Evolutionary conservation across 164 flowering plant species (phyloP), one percentile per base, ranked within the genome.

Genomic region (Sextonia rubra): DNA sequence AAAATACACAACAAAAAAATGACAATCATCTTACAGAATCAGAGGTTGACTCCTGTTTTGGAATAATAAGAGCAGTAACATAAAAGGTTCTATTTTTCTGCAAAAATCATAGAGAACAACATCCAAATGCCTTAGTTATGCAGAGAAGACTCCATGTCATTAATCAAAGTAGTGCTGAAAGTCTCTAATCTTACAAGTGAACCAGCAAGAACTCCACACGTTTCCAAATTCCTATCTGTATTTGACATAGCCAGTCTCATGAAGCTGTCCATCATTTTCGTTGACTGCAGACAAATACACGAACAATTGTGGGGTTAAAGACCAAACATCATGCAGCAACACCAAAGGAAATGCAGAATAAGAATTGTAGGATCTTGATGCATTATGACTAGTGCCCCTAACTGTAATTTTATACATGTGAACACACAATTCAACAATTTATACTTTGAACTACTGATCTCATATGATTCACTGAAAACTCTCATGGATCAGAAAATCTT

Each of bases 161-260:
- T 49, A 24, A 7, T 17, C 52, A 44, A n/a, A 26, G 70, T 52
- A 52, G n/a, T 52, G 58, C 58, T 68, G 29, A 68, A 15, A 12
- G 0, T 22, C 12, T 17, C 25, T 69, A 47, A 26, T 82, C 97
- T 84, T 83, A 95, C 99, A 73, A 95, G 97, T 78, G 86, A 86
- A 73, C 99, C 99, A 1, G 97, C 98, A 78, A 95, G 97, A 69
- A 95, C 80, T 29, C 99, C 99, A 82, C 99, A 95, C 27, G 98
- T 95, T 83, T 95, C 99, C 68, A 95, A 81, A 78, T 95, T 89
- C 70, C 78, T 91, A 22, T 84, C 78, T 9, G 98, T 95, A 75
- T 95, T 95, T 73, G 92, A 86, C 84, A 87, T 89, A 6, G 99
- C 99, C 71, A 93, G 82, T 82, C 83, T 89, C 99, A 95, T 84